Percentiles rank a stretch among this genome's conserved stretches.
These are phyloP conservation scores for Erysimum cheiri DNA, from an alignment of 441 rosid genomes.

Conservation along the genomic window DNA sequence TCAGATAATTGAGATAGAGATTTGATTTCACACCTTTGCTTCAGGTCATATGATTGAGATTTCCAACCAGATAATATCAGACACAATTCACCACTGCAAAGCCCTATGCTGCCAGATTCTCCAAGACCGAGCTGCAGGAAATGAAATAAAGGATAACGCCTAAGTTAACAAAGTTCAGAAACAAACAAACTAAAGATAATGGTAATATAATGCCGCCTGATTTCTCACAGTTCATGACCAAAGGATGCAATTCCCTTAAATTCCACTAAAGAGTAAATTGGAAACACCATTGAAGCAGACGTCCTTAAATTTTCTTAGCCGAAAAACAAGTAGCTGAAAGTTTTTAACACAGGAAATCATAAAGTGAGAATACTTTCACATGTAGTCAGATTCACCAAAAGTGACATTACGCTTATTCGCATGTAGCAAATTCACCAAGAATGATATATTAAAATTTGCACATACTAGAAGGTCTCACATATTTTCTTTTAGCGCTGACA, in stretches of 20 bases:
- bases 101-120: slow-evolving; percentile 5
- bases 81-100: neutral
- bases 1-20: neutral
- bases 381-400: neutral
- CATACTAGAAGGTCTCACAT: neutral
- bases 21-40: neutral
- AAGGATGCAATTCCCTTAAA: neutral
- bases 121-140: slow-evolving; percentile 22
- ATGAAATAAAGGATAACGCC: neutral
- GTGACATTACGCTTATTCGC: neutral
- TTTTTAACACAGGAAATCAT: neutral
- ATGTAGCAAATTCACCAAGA: neutral
- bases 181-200: neutral
- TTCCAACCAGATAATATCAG: neutral
- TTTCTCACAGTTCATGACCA: slow-evolving; percentile 1
- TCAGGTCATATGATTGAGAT: neutral
- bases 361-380: neutral
- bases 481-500: neutral
- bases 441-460: neutral
- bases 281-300: neutral
- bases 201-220: neutral
- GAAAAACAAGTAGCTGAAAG: neutral
- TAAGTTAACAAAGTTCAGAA: slow-evolving; percentile 8
- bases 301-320: neutral
- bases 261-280: neutral